Percentiles rank a stretch among this genome's conserved stretches.
phyloP scores from a whole-genome alignment of 495 filamentous ascomycete species.

The Cladorrhinum samala region DNA sequence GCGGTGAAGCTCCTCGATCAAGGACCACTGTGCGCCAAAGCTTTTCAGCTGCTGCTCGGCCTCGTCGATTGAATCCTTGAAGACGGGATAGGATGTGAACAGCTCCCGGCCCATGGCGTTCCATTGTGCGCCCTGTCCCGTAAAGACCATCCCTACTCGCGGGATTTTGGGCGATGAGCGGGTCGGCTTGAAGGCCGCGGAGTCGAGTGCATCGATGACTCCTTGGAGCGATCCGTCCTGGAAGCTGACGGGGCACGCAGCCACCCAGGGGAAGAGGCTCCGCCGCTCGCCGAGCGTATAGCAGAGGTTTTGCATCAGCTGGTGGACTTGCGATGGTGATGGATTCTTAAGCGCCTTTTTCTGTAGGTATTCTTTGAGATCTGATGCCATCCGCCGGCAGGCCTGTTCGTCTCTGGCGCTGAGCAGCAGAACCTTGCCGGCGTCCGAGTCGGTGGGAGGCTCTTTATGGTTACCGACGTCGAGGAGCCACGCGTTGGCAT shows the following conservation, averaged over 20 bases:
- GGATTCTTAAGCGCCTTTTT: too few species aligned
- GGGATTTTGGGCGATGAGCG: slow-evolving; percentile 3
- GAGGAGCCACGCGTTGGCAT: slow-evolving; percentile 20
- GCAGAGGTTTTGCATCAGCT: too few species aligned
- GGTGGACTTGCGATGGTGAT: too few species aligned
- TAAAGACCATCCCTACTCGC: slow-evolving; percentile 33
- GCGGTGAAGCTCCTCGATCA: slow-evolving; percentile 4
- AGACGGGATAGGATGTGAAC: slow-evolving; percentile 29
- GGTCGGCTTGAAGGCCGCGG: background rate
- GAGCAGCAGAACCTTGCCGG: too few species aligned
- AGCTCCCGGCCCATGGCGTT: slow-evolving; percentile 47
- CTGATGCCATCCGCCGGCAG: too few species aligned
- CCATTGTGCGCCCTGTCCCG: slow-evolving; percentile 44
- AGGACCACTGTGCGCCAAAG: slow-evolving; percentile 13
- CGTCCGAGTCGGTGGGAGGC: too few species aligned
- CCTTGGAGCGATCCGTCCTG: background rate
- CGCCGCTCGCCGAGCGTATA: too few species aligned
- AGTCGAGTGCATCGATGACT: background rate
- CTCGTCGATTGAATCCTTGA: slow-evolving; percentile 11
- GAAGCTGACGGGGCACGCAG: too few species aligned
- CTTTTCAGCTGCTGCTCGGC: slow-evolving; percentile 11
- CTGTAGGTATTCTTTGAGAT: too few species aligned
- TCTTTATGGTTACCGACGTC: slow-evolving; percentile 4
- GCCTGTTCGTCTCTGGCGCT: too few species aligned
- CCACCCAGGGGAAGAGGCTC: too few species aligned